These are phyloP conservation scores for Pseudopyrenochaeta lycopersici DNA, from an alignment of 2,329 filamentous ascomycete species.

Conservation along the genomic window DNA sequence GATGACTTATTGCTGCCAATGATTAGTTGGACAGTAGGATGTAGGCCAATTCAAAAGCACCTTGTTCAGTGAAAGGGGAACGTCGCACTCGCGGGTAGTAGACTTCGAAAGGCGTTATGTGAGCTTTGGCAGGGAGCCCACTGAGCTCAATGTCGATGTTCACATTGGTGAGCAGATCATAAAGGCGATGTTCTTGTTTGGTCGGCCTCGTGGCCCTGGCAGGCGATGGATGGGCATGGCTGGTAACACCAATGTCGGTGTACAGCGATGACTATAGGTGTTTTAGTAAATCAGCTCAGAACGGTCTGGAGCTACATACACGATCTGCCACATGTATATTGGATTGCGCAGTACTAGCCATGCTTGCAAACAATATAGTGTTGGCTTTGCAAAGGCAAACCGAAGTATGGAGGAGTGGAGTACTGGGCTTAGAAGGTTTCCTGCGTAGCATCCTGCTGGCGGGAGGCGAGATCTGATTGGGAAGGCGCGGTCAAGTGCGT, in stretches of 20 bases:
- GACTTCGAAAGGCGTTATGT: constrained; percentile 16
- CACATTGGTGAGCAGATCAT: constrained; percentile 13
- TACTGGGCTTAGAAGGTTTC: neutral
- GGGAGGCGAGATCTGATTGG: neutral
- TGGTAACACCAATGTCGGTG: neutral
- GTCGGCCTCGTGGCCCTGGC: neutral
- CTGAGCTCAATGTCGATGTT: constrained; percentile 23
- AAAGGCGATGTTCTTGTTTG: constrained; percentile 3
- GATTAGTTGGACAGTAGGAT: neutral
- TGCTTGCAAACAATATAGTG: constrained; percentile 13
- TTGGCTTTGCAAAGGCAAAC: neutral
- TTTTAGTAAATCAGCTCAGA: neutral
- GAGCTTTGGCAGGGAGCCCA: constrained; percentile 21
- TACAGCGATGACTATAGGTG: constrained; percentile 8
- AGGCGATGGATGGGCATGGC: constrained; percentile 29
- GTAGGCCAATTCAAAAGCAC: constrained; percentile 7
- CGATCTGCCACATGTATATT: constrained; percentile 6
- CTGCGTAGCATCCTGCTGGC: neutral
- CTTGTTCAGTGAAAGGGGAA: constrained; percentile 13
- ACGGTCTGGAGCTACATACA: neutral
- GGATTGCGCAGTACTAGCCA: neutral
- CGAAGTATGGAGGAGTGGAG: neutral
- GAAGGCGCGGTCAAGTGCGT: neutral
- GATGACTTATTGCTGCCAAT: constrained; percentile 28
- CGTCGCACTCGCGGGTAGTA: constrained; percentile 37